Evolutionary conservation across 202 grass and related monocot genomes (phyloP).

Genomic region (Bolboschoenoplectus hybrid): DNA sequence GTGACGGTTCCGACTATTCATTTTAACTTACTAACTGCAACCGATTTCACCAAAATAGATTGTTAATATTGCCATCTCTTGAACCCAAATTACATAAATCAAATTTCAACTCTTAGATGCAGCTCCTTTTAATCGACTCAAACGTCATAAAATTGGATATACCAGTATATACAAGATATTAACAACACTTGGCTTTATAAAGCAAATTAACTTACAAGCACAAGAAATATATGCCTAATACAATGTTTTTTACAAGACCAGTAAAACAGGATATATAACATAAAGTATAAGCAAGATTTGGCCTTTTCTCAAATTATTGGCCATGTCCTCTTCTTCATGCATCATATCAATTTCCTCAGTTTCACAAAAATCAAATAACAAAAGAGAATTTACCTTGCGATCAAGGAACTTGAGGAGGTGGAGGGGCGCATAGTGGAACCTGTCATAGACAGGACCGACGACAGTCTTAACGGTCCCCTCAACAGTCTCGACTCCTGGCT

Average conservation of each 20-base stretch:
- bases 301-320: neutral
- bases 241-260: neutral
- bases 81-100: neutral
- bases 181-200: neutral
- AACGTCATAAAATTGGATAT: neutral
- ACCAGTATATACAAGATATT: neutral
- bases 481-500: conserved; percentile 79
- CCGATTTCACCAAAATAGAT: no score
- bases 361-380: neutral
- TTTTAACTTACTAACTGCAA: no score
- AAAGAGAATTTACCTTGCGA: conserved; percentile 62
- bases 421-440: conserved; percentile 67
- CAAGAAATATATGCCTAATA: neutral
- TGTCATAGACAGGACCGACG: conserved; percentile 80
- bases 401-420: conserved; percentile 87
- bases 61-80: neutral
- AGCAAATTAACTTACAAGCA: neutral
- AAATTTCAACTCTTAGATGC: neutral
- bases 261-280: neutral
- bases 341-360: neutral
- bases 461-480: conserved; percentile 92
- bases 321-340: neutral
- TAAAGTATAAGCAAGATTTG: neutral
- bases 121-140: neutral
- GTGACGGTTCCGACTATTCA: neutral